Conservation (phyloP, 139 green algal species). For the Coelastrella sp. region DNA sequence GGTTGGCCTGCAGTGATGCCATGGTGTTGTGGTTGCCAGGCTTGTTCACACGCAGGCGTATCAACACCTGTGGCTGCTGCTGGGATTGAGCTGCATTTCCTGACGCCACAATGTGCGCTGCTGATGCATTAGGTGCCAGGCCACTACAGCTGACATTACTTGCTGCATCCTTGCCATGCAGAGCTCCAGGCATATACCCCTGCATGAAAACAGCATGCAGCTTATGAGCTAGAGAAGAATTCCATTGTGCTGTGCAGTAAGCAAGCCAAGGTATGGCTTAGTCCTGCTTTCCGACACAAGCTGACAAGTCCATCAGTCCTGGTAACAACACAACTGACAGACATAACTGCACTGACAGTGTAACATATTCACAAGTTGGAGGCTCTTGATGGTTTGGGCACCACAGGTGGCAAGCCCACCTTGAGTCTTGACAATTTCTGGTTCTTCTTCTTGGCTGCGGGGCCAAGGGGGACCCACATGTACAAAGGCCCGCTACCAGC, state of each 20-base stretch:
- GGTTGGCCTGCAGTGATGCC: conserved; percentile 65
- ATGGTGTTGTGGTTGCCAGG: conserved; percentile 48
- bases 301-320: no score
- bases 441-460: background rate
- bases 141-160: background rate
- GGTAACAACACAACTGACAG: no score
- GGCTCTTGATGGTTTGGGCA: background rate
- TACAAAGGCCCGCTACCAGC: conserved; percentile 69
- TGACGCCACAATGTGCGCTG: background rate
- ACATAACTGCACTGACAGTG: no score
- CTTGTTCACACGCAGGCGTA: conserved; percentile 76
- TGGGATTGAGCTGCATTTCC: background rate
- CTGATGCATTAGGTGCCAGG: background rate
- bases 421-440: background rate
- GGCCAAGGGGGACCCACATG: conserved; percentile 78
- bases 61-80: conserved; percentile 63
- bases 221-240: no score
- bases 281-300: no score
- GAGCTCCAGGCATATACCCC: conserved; percentile 11
- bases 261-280: no score
- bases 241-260: no score
- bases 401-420: background rate
- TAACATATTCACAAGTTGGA: no score
- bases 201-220: background rate
- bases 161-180: conserved; percentile 23